Evolutionary conservation across 129 eudicot species (phyloP).

Genomic region (Pseudognaphalium luteoalbum): DNA sequence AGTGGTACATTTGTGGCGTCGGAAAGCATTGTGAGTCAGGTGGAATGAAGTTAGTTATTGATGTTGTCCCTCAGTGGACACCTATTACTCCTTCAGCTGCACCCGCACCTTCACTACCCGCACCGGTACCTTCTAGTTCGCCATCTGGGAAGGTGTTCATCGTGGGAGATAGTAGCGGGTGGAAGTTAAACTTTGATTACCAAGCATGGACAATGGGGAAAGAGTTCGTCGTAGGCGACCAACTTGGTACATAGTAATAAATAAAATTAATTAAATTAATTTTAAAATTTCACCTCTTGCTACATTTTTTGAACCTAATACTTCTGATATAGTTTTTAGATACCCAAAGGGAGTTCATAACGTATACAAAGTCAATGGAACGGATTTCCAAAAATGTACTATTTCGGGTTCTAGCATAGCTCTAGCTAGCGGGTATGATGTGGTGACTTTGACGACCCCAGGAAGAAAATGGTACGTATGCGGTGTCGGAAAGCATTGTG

Average conservation of each 20-base stretch:
- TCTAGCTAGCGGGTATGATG: conserved; percentile 36
- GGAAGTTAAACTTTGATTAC: conserved; percentile 36
- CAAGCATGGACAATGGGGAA: conserved; percentile 30
- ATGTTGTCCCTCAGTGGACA: conserved; percentile 5
- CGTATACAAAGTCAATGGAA: conserved; percentile 32
- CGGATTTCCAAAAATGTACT: conserved; percentile 20
- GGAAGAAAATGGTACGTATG: conserved; percentile 51
- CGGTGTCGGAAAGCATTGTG: conserved; percentile 24
- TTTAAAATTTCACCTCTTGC: neutral
- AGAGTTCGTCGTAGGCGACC: conserved; percentile 32
- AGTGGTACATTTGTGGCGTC: conserved; percentile 50
- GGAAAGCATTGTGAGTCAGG: conserved; percentile 33
- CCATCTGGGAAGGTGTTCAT: conserved; percentile 17
- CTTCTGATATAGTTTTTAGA: conserved; percentile 20
- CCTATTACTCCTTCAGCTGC: neutral
- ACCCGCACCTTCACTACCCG: neutral
- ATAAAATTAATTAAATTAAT: neutral
- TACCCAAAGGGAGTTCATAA: conserved; percentile 28
- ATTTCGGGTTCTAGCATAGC: neutral
- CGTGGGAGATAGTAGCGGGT: conserved; percentile 30
- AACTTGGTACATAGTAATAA: conserved; percentile 22
- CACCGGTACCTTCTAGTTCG: neutral
- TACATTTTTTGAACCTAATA: neutral
- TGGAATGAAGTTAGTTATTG: conserved; percentile 13
- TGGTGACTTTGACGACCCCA: conserved; percentile 31